A percentile compares a stretch with the other conserved stretches of the same genome.
phyloP scores from a whole-genome alignment of 805 yeast species.

The Zygoascus bituminiphila region DNA sequence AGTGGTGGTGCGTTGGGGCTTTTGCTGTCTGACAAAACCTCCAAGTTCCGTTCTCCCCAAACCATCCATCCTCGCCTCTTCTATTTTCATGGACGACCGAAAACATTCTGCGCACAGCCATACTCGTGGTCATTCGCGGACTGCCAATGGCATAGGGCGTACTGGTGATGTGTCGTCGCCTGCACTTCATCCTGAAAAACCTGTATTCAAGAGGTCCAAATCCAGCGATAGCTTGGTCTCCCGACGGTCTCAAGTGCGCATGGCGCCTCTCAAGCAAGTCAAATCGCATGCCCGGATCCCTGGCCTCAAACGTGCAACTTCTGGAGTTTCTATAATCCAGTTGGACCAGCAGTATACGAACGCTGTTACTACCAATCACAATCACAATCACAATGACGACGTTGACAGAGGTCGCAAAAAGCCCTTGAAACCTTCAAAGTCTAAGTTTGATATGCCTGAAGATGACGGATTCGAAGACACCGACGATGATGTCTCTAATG shows the following conservation, averaged over 20 bases:
- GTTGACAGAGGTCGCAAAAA: constrained; percentile 9
- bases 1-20: too few relatives aligned
- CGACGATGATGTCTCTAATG: constrained; percentile 2
- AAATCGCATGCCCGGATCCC: constrained; percentile 4
- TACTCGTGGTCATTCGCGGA: not conserved
- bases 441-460: constrained; percentile 1
- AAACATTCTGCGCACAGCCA: not conserved
- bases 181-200: not conserved
- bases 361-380: not conserved
- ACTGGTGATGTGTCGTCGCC: not conserved
- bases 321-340: not conserved
- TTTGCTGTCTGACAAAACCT: too few relatives aligned
- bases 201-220: constrained; percentile 1
- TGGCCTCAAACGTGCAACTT: constrained; percentile 1
- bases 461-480: constrained; percentile 5
- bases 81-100: not conserved
- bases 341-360: constrained; percentile 7
- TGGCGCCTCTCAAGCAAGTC: constrained; percentile 2
- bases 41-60: too few relatives aligned
- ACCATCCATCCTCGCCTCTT: not conserved
- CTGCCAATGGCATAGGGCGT: not conserved
- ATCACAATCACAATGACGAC: constrained; percentile 10
- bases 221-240: not conserved
- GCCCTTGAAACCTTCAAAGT: not conserved
- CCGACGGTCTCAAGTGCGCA: constrained; percentile 2